Evolutionary conservation across 2,329 filamentous ascomycete genomes (phyloP).

Genomic region (Clarireedia monteithiana): DNA sequence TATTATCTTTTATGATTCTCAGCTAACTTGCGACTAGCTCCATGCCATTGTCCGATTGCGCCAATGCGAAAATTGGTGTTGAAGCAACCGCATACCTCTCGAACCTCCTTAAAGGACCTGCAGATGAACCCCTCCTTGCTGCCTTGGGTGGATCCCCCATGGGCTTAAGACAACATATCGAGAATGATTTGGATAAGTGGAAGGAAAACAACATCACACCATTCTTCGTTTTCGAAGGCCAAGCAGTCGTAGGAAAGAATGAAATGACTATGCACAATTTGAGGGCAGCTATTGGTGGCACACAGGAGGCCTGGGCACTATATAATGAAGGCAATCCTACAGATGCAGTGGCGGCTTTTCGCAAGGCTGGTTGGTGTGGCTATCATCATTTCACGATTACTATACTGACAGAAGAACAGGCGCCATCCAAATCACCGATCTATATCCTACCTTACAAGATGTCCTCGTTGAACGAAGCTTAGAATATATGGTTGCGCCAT

Average conservation of each 20-base stretch:
- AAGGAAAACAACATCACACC: constrained; percentile 63
- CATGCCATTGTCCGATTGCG: constrained; percentile 59
- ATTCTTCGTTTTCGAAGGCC: constrained; percentile 86
- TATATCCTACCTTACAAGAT: constrained; percentile 70
- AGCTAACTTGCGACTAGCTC: constrained; percentile 11
- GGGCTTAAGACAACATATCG: constrained; percentile 67
- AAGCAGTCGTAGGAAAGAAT: constrained; percentile 70
- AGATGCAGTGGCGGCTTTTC: constrained; percentile 79
- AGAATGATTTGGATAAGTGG: constrained; percentile 68
- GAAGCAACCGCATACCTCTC: constrained; percentile 87
- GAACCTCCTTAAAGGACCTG: constrained; percentile 62
- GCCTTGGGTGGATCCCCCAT: constrained; percentile 84
- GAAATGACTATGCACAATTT: constrained; percentile 58
- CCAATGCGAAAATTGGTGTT: constrained; percentile 69
- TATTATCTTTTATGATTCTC: neutral
- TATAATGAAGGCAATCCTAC: constrained; percentile 77
- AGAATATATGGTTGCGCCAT: constrained; percentile 77
- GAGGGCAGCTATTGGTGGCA: constrained; percentile 59
- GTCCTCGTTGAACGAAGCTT: constrained; percentile 62
- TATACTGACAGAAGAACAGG: constrained; percentile 41
- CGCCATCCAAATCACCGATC: constrained; percentile 60
- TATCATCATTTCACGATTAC: neutral
- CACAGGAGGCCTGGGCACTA: constrained; percentile 74
- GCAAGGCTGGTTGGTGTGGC: constrained; percentile 57
- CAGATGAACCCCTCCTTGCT: constrained; percentile 79